Evolutionary conservation across 768 basidiomycete species (phyloP).

Genomic region (Boletellus ananas): DNA sequence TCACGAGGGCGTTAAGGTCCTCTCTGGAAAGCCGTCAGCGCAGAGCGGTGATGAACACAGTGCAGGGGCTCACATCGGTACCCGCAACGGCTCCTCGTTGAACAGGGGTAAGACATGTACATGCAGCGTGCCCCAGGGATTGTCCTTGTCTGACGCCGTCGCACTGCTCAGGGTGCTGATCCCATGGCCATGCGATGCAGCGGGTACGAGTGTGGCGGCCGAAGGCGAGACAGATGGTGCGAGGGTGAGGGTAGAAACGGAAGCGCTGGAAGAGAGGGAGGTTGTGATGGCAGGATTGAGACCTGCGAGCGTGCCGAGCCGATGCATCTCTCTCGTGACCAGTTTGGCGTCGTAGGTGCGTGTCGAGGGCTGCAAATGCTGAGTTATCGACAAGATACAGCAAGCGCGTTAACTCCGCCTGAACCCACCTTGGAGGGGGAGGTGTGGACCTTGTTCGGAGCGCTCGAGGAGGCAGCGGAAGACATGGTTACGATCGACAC

Average conservation of each 20-base stretch:
- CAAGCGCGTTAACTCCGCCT: slow-evolving; percentile 16
- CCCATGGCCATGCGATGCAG: slow-evolving; percentile 32
- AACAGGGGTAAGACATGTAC: slow-evolving; percentile 88
- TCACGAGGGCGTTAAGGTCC: slow-evolving; percentile 81
- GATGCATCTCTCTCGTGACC: slow-evolving; percentile 82
- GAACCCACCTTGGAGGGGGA: slow-evolving; percentile 35
- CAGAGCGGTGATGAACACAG: neutral
- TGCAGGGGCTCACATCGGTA: slow-evolving; percentile 63
- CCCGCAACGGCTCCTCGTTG: slow-evolving; percentile 81
- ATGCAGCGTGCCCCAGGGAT: slow-evolving; percentile 80
- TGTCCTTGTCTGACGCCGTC: slow-evolving; percentile 47
- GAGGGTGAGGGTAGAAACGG: slow-evolving; percentile 43
- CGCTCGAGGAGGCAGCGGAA: slow-evolving; percentile 25
- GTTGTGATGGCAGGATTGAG: slow-evolving; percentile 44
- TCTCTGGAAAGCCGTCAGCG: slow-evolving; percentile 49
- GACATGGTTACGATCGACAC: slow-evolving; percentile 21
- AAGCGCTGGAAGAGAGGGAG: slow-evolving; percentile 40
- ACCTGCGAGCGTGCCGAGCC: slow-evolving; percentile 61
- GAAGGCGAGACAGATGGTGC: slow-evolving; percentile 40
- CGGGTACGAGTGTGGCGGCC: slow-evolving; percentile 28
- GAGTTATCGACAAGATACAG: slow-evolving; percentile 7
- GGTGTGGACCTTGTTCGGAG: slow-evolving; percentile 27
- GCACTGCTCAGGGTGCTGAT: slow-evolving; percentile 16
- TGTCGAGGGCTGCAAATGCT: slow-evolving; percentile 46
- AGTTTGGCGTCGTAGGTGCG: slow-evolving; percentile 79